Percentiles rank a stretch among this genome's conserved stretches.
These are phyloP conservation scores for Rhizopogon salebrosus DNA, from an alignment of 768 basidiomycete genomes.

Conservation along the genomic window DNA sequence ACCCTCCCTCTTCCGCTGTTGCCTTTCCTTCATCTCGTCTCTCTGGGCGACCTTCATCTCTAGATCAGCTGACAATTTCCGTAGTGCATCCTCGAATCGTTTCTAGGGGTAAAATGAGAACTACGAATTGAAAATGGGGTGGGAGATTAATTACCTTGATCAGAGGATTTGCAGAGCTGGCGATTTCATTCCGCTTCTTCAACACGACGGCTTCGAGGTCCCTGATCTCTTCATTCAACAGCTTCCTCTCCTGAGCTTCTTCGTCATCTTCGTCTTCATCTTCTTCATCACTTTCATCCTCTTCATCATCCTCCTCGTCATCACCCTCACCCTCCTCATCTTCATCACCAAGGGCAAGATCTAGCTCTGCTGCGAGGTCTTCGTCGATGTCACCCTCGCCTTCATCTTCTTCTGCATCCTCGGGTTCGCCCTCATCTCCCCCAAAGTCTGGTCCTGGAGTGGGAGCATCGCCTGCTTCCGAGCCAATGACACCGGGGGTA, in stretches of 20 bases:
- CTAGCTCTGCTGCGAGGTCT: slow-evolving; percentile 83
- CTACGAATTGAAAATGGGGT: not conserved
- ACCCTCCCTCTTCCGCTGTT: slow-evolving; percentile 67
- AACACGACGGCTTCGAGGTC: slow-evolving; percentile 85
- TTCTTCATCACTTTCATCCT: slow-evolving; percentile 38
- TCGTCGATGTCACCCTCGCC: slow-evolving; percentile 81
- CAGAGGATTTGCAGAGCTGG: slow-evolving; percentile 79
- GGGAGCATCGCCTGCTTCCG: slow-evolving; percentile 58
- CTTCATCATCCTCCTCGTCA: slow-evolving; percentile 61
- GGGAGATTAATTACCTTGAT: slow-evolving; percentile 53
- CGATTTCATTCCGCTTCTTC: slow-evolving; percentile 80
- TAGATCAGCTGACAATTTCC: slow-evolving; percentile 80
- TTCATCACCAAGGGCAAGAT: slow-evolving; percentile 73
- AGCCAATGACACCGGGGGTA: slow-evolving; percentile 64
- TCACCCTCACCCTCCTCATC: slow-evolving; percentile 63
- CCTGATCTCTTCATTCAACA: slow-evolving; percentile 84
- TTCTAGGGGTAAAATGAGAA: slow-evolving; percentile 40
- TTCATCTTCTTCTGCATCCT: slow-evolving; percentile 55
- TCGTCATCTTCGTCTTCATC: slow-evolving; percentile 77
- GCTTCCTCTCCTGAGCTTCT: slow-evolving; percentile 67
- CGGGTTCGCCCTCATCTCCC: slow-evolving; percentile 56
- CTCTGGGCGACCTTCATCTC: slow-evolving; percentile 80
- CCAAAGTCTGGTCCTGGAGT: slow-evolving; percentile 49
- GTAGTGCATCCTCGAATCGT: slow-evolving; percentile 90
- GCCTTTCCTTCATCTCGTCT: slow-evolving; percentile 75